phyloP scores from a whole-genome alignment of 2,329 filamentous ascomycete genomes.

The Aplosporella prunicola region DNA sequence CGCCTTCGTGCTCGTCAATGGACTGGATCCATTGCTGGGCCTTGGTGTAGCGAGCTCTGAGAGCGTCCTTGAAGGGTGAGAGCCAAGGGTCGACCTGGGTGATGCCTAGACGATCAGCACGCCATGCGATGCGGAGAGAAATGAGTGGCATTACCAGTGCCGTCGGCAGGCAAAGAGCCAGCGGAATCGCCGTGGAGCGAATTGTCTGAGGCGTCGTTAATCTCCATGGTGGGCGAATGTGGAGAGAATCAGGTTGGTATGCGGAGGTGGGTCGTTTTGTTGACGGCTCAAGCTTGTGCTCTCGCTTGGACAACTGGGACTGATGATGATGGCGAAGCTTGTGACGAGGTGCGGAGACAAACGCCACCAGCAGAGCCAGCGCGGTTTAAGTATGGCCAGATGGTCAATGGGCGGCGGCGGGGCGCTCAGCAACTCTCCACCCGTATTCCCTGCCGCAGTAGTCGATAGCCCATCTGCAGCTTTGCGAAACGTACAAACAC shows the following conservation, averaged over 20 bases:
- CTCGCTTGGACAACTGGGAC: too few relatives aligned
- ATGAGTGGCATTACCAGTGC: slow-evolving; percentile 50
- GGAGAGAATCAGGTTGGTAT: not conserved
- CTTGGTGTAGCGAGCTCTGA: slow-evolving; percentile 68
- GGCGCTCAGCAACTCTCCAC: too few relatives aligned
- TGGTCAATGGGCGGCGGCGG: too few relatives aligned
- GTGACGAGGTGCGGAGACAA: too few relatives aligned
- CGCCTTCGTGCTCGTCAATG: slow-evolving; percentile 76
- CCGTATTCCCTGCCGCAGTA: too few relatives aligned
- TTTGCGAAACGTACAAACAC: too few relatives aligned
- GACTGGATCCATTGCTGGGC: slow-evolving; percentile 79
- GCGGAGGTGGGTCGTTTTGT: slow-evolving; percentile 3
- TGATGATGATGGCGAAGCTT: too few relatives aligned
- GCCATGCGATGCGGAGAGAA: slow-evolving; percentile 5
- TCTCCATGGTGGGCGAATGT: slow-evolving; percentile 6
- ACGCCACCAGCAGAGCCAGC: too few relatives aligned
- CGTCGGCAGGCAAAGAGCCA: slow-evolving; percentile 53
- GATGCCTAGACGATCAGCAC: slow-evolving; percentile 52
- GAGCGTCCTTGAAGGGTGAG: slow-evolving; percentile 67
- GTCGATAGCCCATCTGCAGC: too few relatives aligned
- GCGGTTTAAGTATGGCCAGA: too few relatives aligned
- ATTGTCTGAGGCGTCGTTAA: slow-evolving; percentile 38
- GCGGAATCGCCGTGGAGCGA: slow-evolving; percentile 36
- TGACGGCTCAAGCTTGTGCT: too few relatives aligned
- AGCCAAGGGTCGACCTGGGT: slow-evolving; percentile 83